Percentiles rank a stretch among this genome's conserved stretches.
phyloP scores from a whole-genome alignment of 2,329 filamentous ascomycete genomes.

The Colletotrichum incanum region DNA sequence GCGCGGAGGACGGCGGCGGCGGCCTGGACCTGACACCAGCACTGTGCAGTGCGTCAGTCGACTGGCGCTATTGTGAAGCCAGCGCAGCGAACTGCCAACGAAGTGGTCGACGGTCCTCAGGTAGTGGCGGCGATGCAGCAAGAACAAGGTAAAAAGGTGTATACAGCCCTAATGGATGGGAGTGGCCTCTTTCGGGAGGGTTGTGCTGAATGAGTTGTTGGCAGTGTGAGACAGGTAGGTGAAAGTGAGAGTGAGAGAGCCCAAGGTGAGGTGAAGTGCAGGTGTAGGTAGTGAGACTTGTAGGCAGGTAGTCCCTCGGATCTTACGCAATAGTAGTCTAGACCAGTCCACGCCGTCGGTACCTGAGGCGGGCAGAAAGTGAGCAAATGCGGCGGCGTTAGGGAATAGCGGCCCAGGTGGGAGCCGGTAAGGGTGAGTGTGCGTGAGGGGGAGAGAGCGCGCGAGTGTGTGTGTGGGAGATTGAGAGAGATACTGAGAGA shows the following conservation, averaged over 20 bases:
- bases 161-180: no score
- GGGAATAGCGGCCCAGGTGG: background rate
- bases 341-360: slow-evolving; percentile 39
- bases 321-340: slow-evolving; percentile 13
- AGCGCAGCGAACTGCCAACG: background rate
- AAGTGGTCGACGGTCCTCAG: background rate
- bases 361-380: slow-evolving; percentile 21
- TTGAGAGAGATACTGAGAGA: background rate
- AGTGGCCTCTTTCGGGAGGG: no score
- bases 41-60: background rate
- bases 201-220: background rate
- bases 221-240: background rate
- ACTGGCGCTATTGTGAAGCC: background rate
- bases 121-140: background rate
- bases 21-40: background rate
- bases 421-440: background rate
- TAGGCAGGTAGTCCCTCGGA: background rate
- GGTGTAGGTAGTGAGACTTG: background rate
- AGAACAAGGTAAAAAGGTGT: background rate
- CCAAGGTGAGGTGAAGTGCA: background rate
- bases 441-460: background rate
- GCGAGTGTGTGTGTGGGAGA: background rate
- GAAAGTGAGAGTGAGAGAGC: background rate
- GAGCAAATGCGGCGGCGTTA: slow-evolving; percentile 21
- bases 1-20: slow-evolving; percentile 1